A percentile compares a stretch with the other conserved stretches of the same genome.
These are phyloP conservation scores for Pseudoperonospora humuli DNA, from an alignment of 352 stramenopile genomes.

Conservation along the genomic window DNA sequence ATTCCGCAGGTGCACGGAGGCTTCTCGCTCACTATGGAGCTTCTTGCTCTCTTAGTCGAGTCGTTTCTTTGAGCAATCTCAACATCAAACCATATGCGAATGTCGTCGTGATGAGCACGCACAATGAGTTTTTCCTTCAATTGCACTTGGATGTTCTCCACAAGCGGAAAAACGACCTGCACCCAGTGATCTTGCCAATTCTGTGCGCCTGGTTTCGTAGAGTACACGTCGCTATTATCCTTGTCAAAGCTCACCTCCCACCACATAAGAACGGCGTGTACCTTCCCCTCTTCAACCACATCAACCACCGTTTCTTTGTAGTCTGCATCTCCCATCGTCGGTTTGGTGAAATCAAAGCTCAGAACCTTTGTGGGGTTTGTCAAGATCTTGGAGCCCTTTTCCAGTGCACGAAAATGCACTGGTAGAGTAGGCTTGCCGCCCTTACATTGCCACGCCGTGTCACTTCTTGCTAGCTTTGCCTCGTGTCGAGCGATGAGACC, in stretches of 20 bases:
- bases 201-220: slow-evolving; percentile 46
- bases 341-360: slow-evolving; percentile 58
- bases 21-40: slow-evolving; percentile 28
- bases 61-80: slow-evolving; percentile 6
- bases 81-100: slow-evolving; percentile 80
- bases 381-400: slow-evolving; percentile 30
- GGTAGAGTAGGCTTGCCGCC: slow-evolving; percentile 54
- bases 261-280: slow-evolving; percentile 77
- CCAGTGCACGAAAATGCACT: slow-evolving; percentile 48
- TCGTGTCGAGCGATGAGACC: neutral
- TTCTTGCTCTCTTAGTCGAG: slow-evolving; percentile 32
- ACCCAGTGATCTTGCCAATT: slow-evolving; percentile 85
- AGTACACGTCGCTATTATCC: slow-evolving; percentile 50
- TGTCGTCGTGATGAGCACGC: slow-evolving; percentile 56
- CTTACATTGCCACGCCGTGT: slow-evolving; percentile 49
- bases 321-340: slow-evolving; percentile 9
- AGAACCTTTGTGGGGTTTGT: slow-evolving; percentile 40
- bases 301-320: slow-evolving; percentile 40
- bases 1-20: slow-evolving; percentile 61
- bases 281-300: slow-evolving; percentile 24
- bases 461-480: slow-evolving; percentile 44
- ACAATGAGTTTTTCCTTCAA: slow-evolving; percentile 29
- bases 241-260: slow-evolving; percentile 65
- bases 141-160: slow-evolving; percentile 20
- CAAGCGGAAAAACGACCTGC: slow-evolving; percentile 62